Evolutionary conservation across 2,329 filamentous ascomycete species (phyloP).

Genomic region (Fusarium armeniacum): DNA sequence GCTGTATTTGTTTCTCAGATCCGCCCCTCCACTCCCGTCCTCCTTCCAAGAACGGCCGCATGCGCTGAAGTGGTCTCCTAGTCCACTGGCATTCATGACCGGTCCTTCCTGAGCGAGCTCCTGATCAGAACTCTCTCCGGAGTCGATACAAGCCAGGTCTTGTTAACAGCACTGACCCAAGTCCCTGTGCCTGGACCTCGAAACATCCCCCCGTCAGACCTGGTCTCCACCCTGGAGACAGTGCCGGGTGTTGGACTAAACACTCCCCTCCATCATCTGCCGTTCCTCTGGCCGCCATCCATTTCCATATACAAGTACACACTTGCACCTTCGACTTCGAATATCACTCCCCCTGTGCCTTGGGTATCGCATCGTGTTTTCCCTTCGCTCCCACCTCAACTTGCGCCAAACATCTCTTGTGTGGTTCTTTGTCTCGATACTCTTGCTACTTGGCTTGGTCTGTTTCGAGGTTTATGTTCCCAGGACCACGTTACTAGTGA

Average conservation of each 20-base stretch:
- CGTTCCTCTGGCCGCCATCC: conserved; percentile 57
- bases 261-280: conserved; percentile 64
- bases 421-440: conserved; percentile 29
- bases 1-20: conserved; percentile 48
- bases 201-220: conserved; percentile 53
- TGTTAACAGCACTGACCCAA: conserved; percentile 50
- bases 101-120: conserved; percentile 45
- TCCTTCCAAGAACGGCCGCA: conserved; percentile 66
- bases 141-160: conserved; percentile 50
- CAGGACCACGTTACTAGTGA: conserved; percentile 43
- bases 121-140: conserved; percentile 50
- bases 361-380: conserved; percentile 29
- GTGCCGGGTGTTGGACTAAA: conserved; percentile 65
- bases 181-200: conserved; percentile 58
- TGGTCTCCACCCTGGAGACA: conserved; percentile 61
- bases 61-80: conserved; percentile 55
- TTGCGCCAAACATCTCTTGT: conserved; percentile 32
- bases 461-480: conserved; percentile 44
- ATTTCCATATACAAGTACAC: conserved; percentile 63
- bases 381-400: conserved; percentile 35
- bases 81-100: conserved; percentile 47
- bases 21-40: conserved; percentile 53
- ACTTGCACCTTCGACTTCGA: conserved; percentile 60
- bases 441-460: conserved; percentile 17
- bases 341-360: conserved; percentile 43